Conservation (phyloP, 164 flowering plant genomes). For the Akebia trifoliata region DNA sequence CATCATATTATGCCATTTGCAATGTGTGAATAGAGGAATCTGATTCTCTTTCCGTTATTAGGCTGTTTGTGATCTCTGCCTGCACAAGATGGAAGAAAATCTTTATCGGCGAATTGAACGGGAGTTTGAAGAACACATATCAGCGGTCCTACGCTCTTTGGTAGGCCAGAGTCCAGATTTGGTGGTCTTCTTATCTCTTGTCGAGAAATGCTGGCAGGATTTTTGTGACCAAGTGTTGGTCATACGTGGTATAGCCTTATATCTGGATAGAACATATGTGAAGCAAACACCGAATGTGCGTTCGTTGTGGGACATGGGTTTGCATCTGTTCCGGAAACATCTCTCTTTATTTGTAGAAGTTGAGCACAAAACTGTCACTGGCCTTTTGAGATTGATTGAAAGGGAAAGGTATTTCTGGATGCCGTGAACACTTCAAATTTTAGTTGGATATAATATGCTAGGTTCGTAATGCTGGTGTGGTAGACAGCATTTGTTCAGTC, state of each 20-base stretch:
- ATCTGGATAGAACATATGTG: constrained; percentile 92
- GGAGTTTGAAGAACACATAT: constrained; percentile 83
- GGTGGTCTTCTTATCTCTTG: constrained; percentile 82
- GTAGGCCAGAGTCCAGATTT: constrained; percentile 96
- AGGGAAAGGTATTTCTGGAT: constrained; percentile 66
- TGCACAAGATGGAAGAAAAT: constrained; percentile 89
- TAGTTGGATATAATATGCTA: background rate
- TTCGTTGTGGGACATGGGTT: constrained; percentile 99
- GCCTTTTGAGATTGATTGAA: constrained; percentile 89
- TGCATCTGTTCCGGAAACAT: constrained; percentile 91
- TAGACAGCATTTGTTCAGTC: background rate
- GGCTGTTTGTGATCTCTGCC: constrained; percentile 92
- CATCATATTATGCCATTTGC: too few species aligned
- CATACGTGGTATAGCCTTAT: constrained; percentile 96
- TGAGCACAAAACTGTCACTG: constrained; percentile 96
- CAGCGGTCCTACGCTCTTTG: constrained; percentile 60
- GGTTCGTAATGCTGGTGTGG: background rate
- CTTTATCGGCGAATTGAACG: constrained; percentile 80
- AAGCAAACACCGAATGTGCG: constrained; percentile 78
- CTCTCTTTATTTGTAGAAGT: constrained; percentile 81
- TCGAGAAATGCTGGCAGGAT: constrained; percentile 97
- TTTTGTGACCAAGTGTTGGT: constrained; percentile 94
- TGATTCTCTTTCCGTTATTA: constrained; percentile 34
- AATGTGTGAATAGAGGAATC: too few species aligned
- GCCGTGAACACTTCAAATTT: background rate